Evolutionary conservation across 2,329 filamentous ascomycete genomes (phyloP).

Genomic region (Cercospora berteroae): DNA sequence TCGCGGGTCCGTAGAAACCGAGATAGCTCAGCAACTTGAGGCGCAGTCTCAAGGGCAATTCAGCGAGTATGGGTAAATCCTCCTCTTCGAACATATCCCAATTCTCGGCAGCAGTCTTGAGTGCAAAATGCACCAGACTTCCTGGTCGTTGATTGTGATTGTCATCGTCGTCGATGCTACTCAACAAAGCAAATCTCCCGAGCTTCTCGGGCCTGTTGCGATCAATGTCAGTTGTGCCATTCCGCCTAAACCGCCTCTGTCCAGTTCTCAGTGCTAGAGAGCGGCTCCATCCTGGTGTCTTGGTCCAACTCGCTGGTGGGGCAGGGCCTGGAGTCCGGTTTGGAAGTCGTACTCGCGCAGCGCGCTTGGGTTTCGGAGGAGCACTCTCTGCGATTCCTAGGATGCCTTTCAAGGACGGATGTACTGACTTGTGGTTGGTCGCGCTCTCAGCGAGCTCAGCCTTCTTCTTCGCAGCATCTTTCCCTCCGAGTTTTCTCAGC

Average conservation of each 20-base stretch:
- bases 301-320: slow-evolving; percentile 48
- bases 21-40: slow-evolving; percentile 57
- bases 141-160: slow-evolving; percentile 15
- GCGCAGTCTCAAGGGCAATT: slow-evolving; percentile 53
- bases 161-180: slow-evolving; percentile 15
- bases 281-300: slow-evolving; percentile 32
- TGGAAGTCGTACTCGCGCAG: slow-evolving; percentile 36
- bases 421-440: slow-evolving; percentile 44
- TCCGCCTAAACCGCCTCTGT: slow-evolving; percentile 16
- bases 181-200: slow-evolving; percentile 29
- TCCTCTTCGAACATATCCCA: slow-evolving; percentile 59
- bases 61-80: slow-evolving; percentile 54
- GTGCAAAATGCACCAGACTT: slow-evolving; percentile 51
- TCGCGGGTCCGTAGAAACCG: slow-evolving; percentile 48
- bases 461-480: slow-evolving; percentile 40
- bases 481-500: slow-evolving; percentile 45
- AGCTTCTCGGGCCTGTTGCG: slow-evolving; percentile 30
- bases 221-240: slow-evolving; percentile 21
- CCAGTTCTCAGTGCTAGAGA: slow-evolving; percentile 22
- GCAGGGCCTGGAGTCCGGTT: slow-evolving; percentile 45
- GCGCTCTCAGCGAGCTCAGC: slow-evolving; percentile 44
- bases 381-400: slow-evolving; percentile 48
- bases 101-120: slow-evolving; percentile 55
- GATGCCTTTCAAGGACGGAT: slow-evolving; percentile 46
- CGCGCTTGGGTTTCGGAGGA: slow-evolving; percentile 46